Base-by-base conservation (phyloP, 768 basidiomycete species). In the Tremella fuciformis region DNA sequence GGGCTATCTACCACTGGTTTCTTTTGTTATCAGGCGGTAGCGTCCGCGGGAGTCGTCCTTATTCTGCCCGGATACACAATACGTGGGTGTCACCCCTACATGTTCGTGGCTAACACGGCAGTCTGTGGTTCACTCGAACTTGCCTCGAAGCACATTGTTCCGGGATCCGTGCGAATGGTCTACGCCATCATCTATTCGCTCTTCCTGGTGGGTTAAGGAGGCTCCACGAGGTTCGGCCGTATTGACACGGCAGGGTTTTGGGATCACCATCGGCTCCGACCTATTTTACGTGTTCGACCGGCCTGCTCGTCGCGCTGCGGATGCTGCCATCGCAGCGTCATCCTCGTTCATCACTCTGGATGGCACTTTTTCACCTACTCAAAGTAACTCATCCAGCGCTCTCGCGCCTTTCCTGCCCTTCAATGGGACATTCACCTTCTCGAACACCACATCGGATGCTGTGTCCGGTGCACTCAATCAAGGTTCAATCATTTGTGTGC, bases 341-440 rank as follows among this genome's bases (percentile, higher is more conserved):
- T 78, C 81, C 42, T 79, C 81, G 1, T 78, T 81, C 2, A 74
- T 83, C 24, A 76, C 81, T 13, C 74, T 90, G 53, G 80, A 84
- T 13, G 90, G 89, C 15, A 84, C 79, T 25, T 91, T 88, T 81
- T 64, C 81, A 18, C 78, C 88, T 85, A 86, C 29, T 84, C 47
- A 41, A 15, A 52, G 40, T 15, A 84, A 84, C 68, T 69, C 80
- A 2, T 38, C 52, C 11, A 21, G 40, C 13, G 79, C 84, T 29
- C 29, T 34, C 11, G 77, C 80, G n/a, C 66, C 79, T 41, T 78
- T 78, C 55, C 24, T 57, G 18, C 58, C 53, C 3, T 71, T 70
- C 55, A 66, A 64, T 62, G 74, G 74, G 3, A 72, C 72, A 13
- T 76, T 76, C 54, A 73, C 74, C 42, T 76, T 76, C 47, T 60